Percentiles rank a stretch among this genome's conserved stretches.
Evolutionary conservation across 208 protist species (phyloP).

Genomic region (Trypanosomatidae sp.): DNA sequence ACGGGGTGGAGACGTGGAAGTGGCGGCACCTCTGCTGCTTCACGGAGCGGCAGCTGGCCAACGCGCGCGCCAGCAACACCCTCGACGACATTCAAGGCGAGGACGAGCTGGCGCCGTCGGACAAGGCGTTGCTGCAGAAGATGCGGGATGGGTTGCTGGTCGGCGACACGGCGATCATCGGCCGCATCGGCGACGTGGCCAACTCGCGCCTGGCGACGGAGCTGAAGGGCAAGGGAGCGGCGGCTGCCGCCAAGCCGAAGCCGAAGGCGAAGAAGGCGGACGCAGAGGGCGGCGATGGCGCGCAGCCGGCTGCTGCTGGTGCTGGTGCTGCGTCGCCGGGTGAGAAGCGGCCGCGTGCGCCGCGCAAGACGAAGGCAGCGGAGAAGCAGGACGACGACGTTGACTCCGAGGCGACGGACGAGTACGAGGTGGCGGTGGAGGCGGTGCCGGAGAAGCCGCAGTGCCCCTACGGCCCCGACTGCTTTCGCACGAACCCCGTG

Average conservation of each 20-base stretch:
- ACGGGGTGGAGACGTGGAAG: constrained; percentile 50
- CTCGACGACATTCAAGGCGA: constrained; percentile 67
- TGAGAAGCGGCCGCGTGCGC: too few relatives aligned
- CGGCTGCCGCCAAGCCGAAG: constrained; percentile 20
- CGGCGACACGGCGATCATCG: constrained; percentile 40
- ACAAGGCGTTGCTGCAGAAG: constrained; percentile 52
- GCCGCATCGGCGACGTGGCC: constrained; percentile 66
- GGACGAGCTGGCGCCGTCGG: constrained; percentile 51
- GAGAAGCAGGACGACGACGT: too few relatives aligned
- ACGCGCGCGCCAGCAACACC: constrained; percentile 49
- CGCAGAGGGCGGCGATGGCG: neutral
- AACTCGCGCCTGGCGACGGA: constrained; percentile 38
- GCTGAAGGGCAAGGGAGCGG: constrained; percentile 22
- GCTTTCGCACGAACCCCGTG: too few relatives aligned
- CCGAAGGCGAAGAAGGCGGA: constrained; percentile 14
- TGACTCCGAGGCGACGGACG: too few relatives aligned
- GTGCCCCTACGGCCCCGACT: too few relatives aligned
- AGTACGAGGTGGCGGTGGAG: too few relatives aligned
- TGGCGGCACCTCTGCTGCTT: constrained; percentile 90
- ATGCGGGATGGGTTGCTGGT: constrained; percentile 67
- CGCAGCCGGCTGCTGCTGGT: neutral
- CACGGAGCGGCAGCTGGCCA: constrained; percentile 68
- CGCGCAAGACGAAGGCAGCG: too few relatives aligned
- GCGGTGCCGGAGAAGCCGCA: too few relatives aligned
- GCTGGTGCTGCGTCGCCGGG: constrained; percentile 13